Evolutionary conservation across 139 green algal genomes (phyloP).

Genomic region (Trebouxia sp.): DNA sequence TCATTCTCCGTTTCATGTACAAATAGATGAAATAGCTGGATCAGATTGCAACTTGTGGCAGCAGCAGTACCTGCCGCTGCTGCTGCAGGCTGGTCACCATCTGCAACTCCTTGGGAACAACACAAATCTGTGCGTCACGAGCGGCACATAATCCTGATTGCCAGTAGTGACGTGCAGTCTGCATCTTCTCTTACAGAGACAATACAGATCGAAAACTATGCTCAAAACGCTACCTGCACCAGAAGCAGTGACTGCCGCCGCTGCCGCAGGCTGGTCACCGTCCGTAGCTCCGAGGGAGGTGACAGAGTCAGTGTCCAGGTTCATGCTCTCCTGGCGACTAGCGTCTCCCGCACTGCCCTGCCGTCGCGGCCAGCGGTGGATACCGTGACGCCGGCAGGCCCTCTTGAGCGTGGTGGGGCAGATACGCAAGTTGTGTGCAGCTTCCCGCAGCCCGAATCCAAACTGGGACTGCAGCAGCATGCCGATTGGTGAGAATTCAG

Average conservation of each 20-base stretch:
- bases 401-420: constrained; percentile 91
- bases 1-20: neutral
- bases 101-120: neutral
- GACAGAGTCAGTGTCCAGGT: neutral
- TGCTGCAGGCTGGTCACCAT: neutral
- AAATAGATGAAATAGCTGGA: neutral
- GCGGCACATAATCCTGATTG: neutral
- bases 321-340: neutral
- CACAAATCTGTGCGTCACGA: neutral
- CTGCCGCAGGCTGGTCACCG: neutral
- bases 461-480: constrained; percentile 73
- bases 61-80: neutral
- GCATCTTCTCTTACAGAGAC: too few relatives aligned
- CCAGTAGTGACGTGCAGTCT: neutral
- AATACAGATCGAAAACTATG: too few relatives aligned
- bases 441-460: constrained; percentile 83
- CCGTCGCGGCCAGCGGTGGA: constrained; percentile 81
- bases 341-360: constrained; percentile 27
- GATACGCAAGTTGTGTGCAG: constrained; percentile 79
- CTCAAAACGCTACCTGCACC: too few relatives aligned
- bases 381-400: constrained; percentile 81
- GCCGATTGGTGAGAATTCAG: too few relatives aligned
- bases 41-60: neutral
- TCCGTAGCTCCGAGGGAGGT: neutral
- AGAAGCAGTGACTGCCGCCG: neutral